Conservation (phyloP, 257 asterid genomes). For the Salvia rosmarinus region DNA sequence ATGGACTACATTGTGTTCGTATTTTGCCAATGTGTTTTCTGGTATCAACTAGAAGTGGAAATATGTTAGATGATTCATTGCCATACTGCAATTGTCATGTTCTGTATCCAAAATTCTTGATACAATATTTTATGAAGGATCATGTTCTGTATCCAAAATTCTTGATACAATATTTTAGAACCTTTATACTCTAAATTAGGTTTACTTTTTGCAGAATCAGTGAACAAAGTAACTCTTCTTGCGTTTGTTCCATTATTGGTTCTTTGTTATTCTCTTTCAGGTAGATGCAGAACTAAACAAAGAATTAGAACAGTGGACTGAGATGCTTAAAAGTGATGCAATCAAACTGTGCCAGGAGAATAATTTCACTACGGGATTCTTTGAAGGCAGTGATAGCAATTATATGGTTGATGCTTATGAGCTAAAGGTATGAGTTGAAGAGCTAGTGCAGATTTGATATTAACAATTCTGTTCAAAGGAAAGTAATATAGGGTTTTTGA, state of each 20-base stretch:
- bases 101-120: background rate
- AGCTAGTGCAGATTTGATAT: conserved; percentile 13
- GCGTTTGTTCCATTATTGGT: conserved; percentile 17
- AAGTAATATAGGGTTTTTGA: conserved; percentile 16
- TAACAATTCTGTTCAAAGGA: background rate
- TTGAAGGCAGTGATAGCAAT: conserved; percentile 89
- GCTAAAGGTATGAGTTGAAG: conserved; percentile 66
- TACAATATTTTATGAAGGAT: conserved; percentile 1
- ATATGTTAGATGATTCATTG: conserved; percentile 16
- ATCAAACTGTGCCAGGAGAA: conserved; percentile 87
- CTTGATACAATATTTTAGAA: background rate
- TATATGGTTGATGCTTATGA: conserved; percentile 93
- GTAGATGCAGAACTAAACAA: conserved; percentile 80
- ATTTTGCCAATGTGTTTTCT: conserved; percentile 4
- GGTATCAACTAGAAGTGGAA: conserved; percentile 12
- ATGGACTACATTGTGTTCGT: background rate
- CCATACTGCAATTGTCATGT: background rate
- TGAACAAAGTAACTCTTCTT: conserved; percentile 14
- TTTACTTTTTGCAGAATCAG: conserved; percentile 5
- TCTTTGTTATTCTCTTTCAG: conserved; percentile 51
- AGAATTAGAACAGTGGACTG: conserved; percentile 96
- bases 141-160: conserved; percentile 5
- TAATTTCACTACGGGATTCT: conserved; percentile 86
- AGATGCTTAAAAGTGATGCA: conserved; percentile 80
- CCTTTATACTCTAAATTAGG: background rate